Base-by-base conservation (phyloP, 148 eudicot genomes). In the Dysphania ambrosioides region DNA sequence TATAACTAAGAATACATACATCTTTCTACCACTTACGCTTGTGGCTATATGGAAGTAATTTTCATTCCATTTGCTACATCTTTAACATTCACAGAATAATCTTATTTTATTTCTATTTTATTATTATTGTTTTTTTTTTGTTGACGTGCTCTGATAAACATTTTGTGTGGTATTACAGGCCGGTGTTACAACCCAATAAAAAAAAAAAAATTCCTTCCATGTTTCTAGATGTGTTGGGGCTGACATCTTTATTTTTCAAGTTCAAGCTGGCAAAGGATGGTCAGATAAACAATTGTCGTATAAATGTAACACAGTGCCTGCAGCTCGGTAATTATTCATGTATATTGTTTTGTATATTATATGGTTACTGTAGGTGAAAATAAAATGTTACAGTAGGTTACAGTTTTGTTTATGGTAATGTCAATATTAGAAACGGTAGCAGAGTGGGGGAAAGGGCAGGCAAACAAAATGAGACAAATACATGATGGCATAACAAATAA, bases 261-360 rank as follows among this genome's bases (percentile, higher is more conserved):
- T 72, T 7, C 7, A 41, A 10, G 12, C 12, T 10, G 44, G 31
- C 4, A 4, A 67, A 51, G 70, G 78, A 68, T 49, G 58, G 68
- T 66, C 53, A 68, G 57, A 30, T 23, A 57, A 9, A 19, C 61
- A 58, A 44, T 27, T 41, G 77, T 61, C 55, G 49, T 68, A 12
- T 68, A n/a, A 51, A 61, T 47, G 71, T 61, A 30, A 68, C 57
- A 69, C 34, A 68, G 68, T 41, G 47, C 65, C 62, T 79, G 70
- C 74, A 68, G 70, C 31, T 40, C 65, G 69, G 66, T 64, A n/a
- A 68, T 42, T 49, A 30, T 65, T 79, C 68, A 34, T 73, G 77
- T 73, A 79, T 67, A 34, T 65, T 65, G 31, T 34, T 79, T 73
- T 59, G 77, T 79, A 73, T 47, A 73, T 78, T 67, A 69, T 57